Percentiles rank a stretch among this genome's conserved stretches.
Evolutionary conservation across 306 rosid species (phyloP).

Genomic region (Sechiopsis laciniata): DNA sequence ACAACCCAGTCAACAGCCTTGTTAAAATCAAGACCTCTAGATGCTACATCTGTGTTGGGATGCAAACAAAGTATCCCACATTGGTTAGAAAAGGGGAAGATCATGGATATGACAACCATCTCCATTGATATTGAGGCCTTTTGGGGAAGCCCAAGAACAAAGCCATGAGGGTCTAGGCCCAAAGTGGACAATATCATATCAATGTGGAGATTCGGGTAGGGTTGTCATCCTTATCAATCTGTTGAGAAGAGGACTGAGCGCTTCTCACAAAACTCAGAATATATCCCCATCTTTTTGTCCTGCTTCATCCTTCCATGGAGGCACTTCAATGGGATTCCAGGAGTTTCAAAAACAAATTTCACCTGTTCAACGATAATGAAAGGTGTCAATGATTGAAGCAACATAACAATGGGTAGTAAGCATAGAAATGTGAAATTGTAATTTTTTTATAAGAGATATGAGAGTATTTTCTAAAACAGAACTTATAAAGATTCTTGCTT

Average conservation of each 20-base stretch:
- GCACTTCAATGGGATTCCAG: conserved; percentile 82
- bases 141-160: too few species aligned
- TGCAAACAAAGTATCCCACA: too few species aligned
- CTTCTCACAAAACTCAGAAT: conserved; percentile 63
- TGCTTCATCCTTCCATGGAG: conserved; percentile 91
- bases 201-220: too few species aligned
- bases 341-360: conserved; percentile 73
- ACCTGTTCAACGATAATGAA: conserved; percentile 41
- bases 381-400: conserved; percentile 14
- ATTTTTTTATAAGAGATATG: neutral
- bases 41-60: conserved; percentile 84
- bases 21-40: conserved; percentile 96
- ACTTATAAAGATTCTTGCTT: neutral
- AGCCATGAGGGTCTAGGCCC: too few species aligned
- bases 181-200: too few species aligned
- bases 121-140: too few species aligned
- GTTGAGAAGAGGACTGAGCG: conserved; percentile 77
- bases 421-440: neutral
- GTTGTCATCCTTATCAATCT: too few species aligned
- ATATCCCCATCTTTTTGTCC: conserved; percentile 70
- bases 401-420: neutral
- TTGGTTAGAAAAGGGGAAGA: too few species aligned
- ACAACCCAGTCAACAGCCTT: conserved; percentile 96
- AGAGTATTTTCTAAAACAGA: neutral
- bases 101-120: too few species aligned